Evolutionary conservation across 148 eudicot species (phyloP).

Genomic region (Cornus suecica): DNA sequence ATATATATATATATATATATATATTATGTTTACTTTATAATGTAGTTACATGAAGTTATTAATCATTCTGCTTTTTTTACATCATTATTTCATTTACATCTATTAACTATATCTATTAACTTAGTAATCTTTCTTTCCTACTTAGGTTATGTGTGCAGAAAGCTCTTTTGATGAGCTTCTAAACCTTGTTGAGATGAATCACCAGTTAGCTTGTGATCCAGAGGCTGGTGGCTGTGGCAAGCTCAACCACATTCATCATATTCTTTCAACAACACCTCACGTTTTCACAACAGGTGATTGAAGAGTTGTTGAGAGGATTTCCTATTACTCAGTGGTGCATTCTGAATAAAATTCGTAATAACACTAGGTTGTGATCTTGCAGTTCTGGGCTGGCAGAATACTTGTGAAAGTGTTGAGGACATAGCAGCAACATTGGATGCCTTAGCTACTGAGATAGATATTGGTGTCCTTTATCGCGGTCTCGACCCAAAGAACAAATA

Average conservation of each 20-base stretch:
- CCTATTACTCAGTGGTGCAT: neutral
- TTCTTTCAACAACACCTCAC: slow-evolving; percentile 73
- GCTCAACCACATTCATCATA: slow-evolving; percentile 72
- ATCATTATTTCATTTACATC: slow-evolving; percentile 2
- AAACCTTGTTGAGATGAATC: slow-evolving; percentile 75
- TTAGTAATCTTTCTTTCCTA: slow-evolving; percentile 6
- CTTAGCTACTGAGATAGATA: slow-evolving; percentile 68
- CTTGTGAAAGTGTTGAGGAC: slow-evolving; percentile 72
- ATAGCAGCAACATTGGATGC: slow-evolving; percentile 71
- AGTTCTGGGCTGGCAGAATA: slow-evolving; percentile 95
- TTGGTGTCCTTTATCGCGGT: slow-evolving; percentile 85
- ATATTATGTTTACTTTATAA: neutral
- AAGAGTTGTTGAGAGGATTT: neutral
- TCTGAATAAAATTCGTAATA: slow-evolving; percentile 3
- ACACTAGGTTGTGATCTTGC: slow-evolving; percentile 25
- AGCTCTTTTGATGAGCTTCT: slow-evolving; percentile 73
- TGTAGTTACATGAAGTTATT: neutral
- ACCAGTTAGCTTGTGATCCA: slow-evolving; percentile 79
- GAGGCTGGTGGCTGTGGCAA: slow-evolving; percentile 90
- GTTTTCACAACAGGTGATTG: slow-evolving; percentile 72
- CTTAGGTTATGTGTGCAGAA: slow-evolving; percentile 66
- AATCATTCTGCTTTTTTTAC: neutral
- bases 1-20: no score
- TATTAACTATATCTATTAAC: neutral
- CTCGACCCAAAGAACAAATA: slow-evolving; percentile 68